These are phyloP conservation scores for Luffa aegyptiaca DNA, from an alignment of 306 rosid genomes.

Conservation along the genomic window DNA sequence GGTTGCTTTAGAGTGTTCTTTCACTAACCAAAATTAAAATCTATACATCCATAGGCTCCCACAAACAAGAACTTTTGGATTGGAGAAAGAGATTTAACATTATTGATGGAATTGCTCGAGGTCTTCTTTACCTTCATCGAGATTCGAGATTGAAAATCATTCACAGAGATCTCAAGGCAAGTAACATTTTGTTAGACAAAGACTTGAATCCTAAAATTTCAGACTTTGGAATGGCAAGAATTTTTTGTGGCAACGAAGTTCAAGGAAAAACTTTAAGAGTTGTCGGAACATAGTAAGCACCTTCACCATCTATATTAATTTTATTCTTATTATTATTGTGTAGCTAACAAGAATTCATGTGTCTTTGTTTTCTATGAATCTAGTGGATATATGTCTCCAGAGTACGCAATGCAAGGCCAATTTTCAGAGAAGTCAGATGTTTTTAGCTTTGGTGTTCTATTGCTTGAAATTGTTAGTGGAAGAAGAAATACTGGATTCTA, in stretches of 20 bases:
- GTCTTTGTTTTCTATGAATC: not conserved
- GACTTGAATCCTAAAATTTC: slow-evolving; percentile 1
- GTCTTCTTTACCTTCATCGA: not conserved
- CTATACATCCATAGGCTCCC: not conserved
- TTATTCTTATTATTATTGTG: not conserved
- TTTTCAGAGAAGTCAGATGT: slow-evolving; percentile 6
- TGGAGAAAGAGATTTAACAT: not conserved
- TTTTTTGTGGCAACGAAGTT: not conserved
- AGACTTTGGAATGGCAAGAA: slow-evolving; percentile 4
- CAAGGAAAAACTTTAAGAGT: not conserved
- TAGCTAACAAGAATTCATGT: not conserved
- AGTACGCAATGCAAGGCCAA: not conserved
- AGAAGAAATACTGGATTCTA: not conserved
- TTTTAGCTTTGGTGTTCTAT: not conserved
- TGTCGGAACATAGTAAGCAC: not conserved
- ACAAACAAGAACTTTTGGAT: not conserved
- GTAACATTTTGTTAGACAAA: not conserved
- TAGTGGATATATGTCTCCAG: slow-evolving; percentile 4
- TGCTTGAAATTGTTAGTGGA: not conserved
- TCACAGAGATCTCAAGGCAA: not conserved
- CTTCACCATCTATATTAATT: not conserved
- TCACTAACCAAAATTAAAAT: not conserved
- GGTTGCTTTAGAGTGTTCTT: not conserved
- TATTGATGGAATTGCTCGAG: slow-evolving; percentile 8
- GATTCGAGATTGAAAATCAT: not conserved